phyloP scores from a whole-genome alignment of 2,329 filamentous ascomycete species.

The Botrytis pseudocinerea region DNA sequence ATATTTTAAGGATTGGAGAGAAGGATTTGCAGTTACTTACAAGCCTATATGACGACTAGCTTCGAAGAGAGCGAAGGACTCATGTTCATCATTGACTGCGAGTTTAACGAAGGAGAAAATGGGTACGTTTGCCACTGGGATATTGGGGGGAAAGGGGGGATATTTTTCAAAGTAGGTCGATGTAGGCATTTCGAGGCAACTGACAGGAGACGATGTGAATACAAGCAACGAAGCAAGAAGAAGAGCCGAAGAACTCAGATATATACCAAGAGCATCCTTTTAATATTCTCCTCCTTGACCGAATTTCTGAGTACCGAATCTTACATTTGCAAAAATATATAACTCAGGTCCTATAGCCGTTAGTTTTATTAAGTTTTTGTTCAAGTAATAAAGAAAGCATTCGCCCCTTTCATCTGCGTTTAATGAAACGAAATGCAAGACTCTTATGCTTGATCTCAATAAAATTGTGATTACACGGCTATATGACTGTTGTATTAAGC shows the following conservation, averaged over 20 bases:
- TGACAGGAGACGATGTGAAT: background rate
- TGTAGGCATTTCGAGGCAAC: conserved; percentile 1
- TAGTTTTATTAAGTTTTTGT: background rate
- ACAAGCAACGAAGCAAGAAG: background rate
- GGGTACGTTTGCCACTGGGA: background rate
- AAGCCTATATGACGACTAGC: conserved; percentile 14
- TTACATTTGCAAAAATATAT: background rate
- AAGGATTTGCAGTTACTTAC: background rate
- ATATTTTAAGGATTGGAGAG: background rate
- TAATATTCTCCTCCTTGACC: background rate
- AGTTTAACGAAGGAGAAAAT: conserved; percentile 10
- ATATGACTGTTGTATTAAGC: background rate
- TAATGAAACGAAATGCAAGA: background rate
- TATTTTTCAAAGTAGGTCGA: background rate
- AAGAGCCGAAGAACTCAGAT: too few relatives aligned
- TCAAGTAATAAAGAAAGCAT: background rate
- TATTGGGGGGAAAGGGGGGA: background rate
- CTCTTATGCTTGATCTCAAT: background rate
- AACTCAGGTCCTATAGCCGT: background rate
- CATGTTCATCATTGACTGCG: background rate
- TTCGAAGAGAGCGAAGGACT: conserved; percentile 11
- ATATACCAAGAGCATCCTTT: background rate
- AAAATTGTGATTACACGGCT: too few relatives aligned
- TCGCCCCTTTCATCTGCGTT: background rate
- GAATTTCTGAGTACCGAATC: background rate